phyloP scores from a whole-genome alignment of 2,329 filamentous ascomycete genomes.

The Podosphaera fusca region DNA sequence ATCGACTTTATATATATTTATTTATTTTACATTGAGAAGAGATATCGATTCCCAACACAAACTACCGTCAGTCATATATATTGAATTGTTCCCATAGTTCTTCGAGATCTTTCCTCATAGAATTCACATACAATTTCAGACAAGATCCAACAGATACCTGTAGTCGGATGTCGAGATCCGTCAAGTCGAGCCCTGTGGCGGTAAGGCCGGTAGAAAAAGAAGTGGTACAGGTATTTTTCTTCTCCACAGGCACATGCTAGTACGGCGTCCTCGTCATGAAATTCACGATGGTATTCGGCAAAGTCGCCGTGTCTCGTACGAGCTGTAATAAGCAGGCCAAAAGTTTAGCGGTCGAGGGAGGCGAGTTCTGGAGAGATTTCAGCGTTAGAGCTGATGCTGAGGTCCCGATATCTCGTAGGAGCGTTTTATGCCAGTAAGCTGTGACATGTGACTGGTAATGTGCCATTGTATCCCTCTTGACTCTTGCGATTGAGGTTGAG shows the following conservation, averaged over 20 bases:
- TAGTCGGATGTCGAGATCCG: neutral
- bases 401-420: neutral
- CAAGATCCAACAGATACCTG: too few species aligned
- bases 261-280: neutral
- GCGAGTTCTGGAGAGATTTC: neutral
- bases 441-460: too few species aligned
- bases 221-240: neutral
- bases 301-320: neutral
- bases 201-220: neutral
- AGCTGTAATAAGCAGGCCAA: neutral
- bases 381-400: neutral
- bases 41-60: too few species aligned
- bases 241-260: neutral
- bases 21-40: too few species aligned
- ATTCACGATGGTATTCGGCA: neutral
- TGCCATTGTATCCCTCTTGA: too few species aligned
- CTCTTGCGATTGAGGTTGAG: too few species aligned
- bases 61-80: too few species aligned
- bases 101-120: too few species aligned
- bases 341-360: neutral
- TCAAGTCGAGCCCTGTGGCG: neutral
- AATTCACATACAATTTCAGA: too few species aligned
- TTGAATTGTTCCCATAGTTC: too few species aligned
- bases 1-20: too few species aligned
- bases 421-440: neutral